Percentiles rank a stretch among this genome's conserved stretches.
These are phyloP conservation scores for Cutaneotrichosporon sp. DNA, from an alignment of 1,284 basidiomycete genomes.

Conservation along the genomic window DNA sequence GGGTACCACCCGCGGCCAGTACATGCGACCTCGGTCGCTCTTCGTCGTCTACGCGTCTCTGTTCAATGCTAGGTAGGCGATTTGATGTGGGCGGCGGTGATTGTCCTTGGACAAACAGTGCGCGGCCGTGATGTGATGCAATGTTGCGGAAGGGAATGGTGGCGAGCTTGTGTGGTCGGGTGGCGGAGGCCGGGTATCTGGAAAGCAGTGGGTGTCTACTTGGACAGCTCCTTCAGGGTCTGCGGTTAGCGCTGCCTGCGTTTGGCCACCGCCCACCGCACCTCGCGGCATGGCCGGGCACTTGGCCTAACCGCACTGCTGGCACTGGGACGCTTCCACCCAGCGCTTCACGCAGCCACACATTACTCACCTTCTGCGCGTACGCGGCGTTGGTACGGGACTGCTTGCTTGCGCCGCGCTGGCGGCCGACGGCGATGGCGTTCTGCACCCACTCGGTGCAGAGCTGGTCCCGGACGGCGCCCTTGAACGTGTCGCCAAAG, in stretches of 20 bases:
- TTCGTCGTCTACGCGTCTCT: constrained; percentile 5
- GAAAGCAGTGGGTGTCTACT: constrained; percentile 20
- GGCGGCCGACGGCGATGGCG: constrained; percentile 66
- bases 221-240: constrained; percentile 39
- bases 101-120: constrained; percentile 52
- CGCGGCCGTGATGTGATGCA: constrained; percentile 41
- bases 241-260: constrained; percentile 13
- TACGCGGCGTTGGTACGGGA: constrained; percentile 60
- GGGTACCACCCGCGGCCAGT: constrained; percentile 12
- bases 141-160: constrained; percentile 17
- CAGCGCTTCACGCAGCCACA: too few relatives aligned
- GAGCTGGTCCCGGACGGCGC: constrained; percentile 77
- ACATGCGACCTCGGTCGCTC: constrained; percentile 20
- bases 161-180: constrained; percentile 16
- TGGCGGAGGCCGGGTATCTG: constrained; percentile 19
- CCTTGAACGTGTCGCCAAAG: constrained; percentile 78
- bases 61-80: constrained; percentile 26
- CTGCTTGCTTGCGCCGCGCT: constrained; percentile 55
- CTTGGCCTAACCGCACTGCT: too few relatives aligned
- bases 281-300: too few relatives aligned
- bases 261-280: too few relatives aligned
- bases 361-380: constrained; percentile 60
- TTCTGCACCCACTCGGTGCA: constrained; percentile 78
- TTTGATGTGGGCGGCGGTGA: constrained; percentile 39
- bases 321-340: too few relatives aligned